phyloP scores from a whole-genome alignment of 2,329 filamentous ascomycete species.

The Colletotrichum kahawae region DNA sequence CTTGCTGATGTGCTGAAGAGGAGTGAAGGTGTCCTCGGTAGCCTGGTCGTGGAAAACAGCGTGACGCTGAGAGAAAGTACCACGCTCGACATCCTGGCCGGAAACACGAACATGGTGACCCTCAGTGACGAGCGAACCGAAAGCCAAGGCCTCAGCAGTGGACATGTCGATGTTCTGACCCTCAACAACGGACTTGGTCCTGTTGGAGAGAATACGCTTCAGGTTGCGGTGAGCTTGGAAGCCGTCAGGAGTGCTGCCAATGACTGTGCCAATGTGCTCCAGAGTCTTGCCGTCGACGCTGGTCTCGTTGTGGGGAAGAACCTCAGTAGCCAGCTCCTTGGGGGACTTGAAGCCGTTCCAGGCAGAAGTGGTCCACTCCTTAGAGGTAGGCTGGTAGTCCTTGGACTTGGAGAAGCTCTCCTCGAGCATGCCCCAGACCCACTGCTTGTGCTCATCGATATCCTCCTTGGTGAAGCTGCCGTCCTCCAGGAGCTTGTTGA shows the following conservation, averaged over 20 bases:
- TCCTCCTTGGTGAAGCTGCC: slow-evolving; percentile 97
- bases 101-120: slow-evolving; percentile 98
- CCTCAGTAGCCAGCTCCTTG: slow-evolving; percentile 94
- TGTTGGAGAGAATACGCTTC: slow-evolving; percentile 89
- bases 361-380: slow-evolving; percentile 97
- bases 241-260: slow-evolving; percentile 79
- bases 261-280: slow-evolving; percentile 81
- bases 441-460: slow-evolving; percentile 98
- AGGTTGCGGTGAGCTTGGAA: slow-evolving; percentile 94
- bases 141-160: slow-evolving; percentile 93
- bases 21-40: slow-evolving; percentile 90
- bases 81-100: slow-evolving; percentile 98
- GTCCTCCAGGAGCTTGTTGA: slow-evolving; percentile 87
- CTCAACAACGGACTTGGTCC: slow-evolving; percentile 90
- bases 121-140: slow-evolving; percentile 88
- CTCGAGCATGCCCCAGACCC: slow-evolving; percentile 99
- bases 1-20: slow-evolving; percentile 85
- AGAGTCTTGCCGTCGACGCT: slow-evolving; percentile 76
- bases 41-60: slow-evolving; percentile 98
- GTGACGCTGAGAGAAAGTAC: slow-evolving; percentile 98
- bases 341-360: slow-evolving; percentile 99
- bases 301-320: slow-evolving; percentile 89
- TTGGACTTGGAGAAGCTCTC: slow-evolving; percentile 98
- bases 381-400: slow-evolving; percentile 94
- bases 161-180: slow-evolving; percentile 98